Conservation (phyloP, 805 yeast species). For the Candida germanica region DNA sequence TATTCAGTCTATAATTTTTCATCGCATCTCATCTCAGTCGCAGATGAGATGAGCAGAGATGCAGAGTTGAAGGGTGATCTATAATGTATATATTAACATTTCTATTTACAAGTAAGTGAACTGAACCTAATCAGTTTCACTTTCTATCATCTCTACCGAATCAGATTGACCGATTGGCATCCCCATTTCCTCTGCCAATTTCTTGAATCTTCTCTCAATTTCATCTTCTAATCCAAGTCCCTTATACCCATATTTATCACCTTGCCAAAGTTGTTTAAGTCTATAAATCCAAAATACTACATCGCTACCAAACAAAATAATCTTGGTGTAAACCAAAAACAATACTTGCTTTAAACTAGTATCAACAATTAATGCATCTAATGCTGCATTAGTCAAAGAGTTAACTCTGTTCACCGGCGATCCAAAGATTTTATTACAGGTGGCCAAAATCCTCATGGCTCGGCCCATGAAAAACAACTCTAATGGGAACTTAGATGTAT, state of each 20-base stretch:
- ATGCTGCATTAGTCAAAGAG: constrained; percentile 57
- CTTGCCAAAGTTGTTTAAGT: constrained; percentile 29
- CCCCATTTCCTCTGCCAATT: constrained; percentile 44
- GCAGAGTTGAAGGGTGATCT: too few relatives aligned
- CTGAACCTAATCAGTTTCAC: background rate
- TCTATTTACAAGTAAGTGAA: constrained; percentile 2
- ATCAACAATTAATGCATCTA: constrained; percentile 19
- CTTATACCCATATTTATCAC: constrained; percentile 29
- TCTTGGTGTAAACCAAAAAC: constrained; percentile 17
- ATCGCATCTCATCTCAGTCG: constrained; percentile 8
- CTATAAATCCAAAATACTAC: constrained; percentile 31
- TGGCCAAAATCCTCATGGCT: constrained; percentile 73
- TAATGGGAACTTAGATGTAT: constrained; percentile 64
- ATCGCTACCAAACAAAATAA: constrained; percentile 26
- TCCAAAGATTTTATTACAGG: constrained; percentile 59
- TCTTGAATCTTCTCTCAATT: constrained; percentile 41
- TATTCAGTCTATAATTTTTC: too few relatives aligned
- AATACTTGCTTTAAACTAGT: constrained; percentile 7
- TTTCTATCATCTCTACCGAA: constrained; percentile 9
- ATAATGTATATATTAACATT: background rate
- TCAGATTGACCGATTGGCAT: constrained; percentile 21
- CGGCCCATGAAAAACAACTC: constrained; percentile 64
- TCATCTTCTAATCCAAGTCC: constrained; percentile 43
- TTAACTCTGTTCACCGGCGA: constrained; percentile 75
- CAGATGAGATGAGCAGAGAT: too few relatives aligned